phyloP scores from a whole-genome alignment of 1,284 basidiomycete genomes.

The Boletellus dicymbophilus region DNA sequence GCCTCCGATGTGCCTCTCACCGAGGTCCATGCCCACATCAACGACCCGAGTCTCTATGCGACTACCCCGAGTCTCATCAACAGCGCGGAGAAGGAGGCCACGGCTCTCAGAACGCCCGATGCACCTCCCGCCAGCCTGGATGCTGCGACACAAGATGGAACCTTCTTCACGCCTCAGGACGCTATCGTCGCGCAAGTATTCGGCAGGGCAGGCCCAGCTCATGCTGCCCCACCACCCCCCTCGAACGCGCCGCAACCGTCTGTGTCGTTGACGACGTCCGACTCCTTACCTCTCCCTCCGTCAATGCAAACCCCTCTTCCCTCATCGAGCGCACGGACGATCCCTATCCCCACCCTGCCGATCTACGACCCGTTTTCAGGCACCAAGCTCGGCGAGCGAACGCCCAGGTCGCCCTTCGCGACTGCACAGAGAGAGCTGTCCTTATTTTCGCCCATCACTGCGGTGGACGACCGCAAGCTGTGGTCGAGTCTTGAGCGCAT shows the following conservation, averaged over 20 bases:
- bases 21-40: slow-evolving; percentile 22
- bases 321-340: neutral
- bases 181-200: slow-evolving; percentile 53
- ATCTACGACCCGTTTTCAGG: slow-evolving; percentile 31
- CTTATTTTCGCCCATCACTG: slow-evolving; percentile 6
- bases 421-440: slow-evolving; percentile 3
- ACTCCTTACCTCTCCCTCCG: slow-evolving; percentile 8
- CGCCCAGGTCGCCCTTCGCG: slow-evolving; percentile 9
- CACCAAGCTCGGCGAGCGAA: slow-evolving; percentile 22
- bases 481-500: slow-evolving; percentile 70
- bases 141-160: neutral
- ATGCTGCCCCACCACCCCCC: slow-evolving; percentile 1
- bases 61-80: slow-evolving; percentile 22
- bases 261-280: slow-evolving; percentile 13
- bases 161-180: slow-evolving; percentile 62
- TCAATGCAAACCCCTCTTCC: slow-evolving; percentile 7
- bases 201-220: slow-evolving; percentile 17
- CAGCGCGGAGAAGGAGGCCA: slow-evolving; percentile 15
- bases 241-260: slow-evolving; percentile 11
- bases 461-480: slow-evolving; percentile 41
- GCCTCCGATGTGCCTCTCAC: slow-evolving; percentile 24
- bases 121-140: slow-evolving; percentile 4
- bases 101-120: slow-evolving; percentile 11
- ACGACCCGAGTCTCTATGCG: slow-evolving; percentile 24
- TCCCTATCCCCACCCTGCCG: slow-evolving; percentile 14